Percentiles rank a stretch among this genome's conserved stretches.
Evolutionary conservation across 2,329 filamentous ascomycete species (phyloP).

Genomic region (Catunica adiposa): DNA sequence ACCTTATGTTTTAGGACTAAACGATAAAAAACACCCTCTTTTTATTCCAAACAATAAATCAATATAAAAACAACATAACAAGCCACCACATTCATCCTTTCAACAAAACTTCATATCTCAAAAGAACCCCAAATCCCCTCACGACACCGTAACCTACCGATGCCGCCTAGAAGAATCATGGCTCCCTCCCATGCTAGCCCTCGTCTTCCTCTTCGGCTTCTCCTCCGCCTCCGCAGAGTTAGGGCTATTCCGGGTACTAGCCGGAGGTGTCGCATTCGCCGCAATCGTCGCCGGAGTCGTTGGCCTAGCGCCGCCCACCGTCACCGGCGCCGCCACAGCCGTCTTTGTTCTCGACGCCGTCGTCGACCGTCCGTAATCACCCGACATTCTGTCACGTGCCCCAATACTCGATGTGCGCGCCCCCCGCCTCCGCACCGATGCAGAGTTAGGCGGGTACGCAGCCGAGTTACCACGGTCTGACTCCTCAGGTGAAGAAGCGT

Average conservation of each 20-base stretch:
- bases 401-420: conserved; percentile 10
- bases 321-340: not conserved
- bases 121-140: not conserved
- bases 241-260: conserved; percentile 7
- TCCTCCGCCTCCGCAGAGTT: conserved; percentile 7
- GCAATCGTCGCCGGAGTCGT: conserved; percentile 8
- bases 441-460: conserved; percentile 10
- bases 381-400: conserved; percentile 10
- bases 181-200: conserved; percentile 1
- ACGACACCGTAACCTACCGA: conserved; percentile 8
- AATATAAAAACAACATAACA: not conserved
- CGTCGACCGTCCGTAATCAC: conserved; percentile 5
- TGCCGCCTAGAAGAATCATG: conserved; percentile 12
- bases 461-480: conserved; percentile 8
- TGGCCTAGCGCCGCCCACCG: not conserved
- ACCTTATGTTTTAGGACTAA: too few species aligned
- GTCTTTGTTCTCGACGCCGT: conserved; percentile 9
- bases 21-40: not conserved
- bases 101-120: not conserved
- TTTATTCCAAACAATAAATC: conserved; percentile 7
- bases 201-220: conserved; percentile 9
- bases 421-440: conserved; percentile 7
- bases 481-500: conserved; percentile 6
- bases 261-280: conserved; percentile 7
- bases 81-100: not conserved